Base-by-base conservation (phyloP, 768 basidiomycete species). In the Tremella mesenterica region DNA sequence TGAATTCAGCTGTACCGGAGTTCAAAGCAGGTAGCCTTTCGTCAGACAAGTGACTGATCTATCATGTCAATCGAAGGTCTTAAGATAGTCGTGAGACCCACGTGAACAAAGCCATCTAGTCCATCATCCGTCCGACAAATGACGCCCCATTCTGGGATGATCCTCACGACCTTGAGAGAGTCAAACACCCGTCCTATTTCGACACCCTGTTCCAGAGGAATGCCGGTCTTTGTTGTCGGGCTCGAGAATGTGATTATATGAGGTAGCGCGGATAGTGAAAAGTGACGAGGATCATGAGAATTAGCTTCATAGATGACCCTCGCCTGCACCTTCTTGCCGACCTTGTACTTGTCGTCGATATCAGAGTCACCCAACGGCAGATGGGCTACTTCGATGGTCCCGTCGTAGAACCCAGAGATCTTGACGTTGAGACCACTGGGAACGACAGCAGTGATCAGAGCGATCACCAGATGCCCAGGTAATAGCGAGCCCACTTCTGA, bases 31-130 rank as follows among this genome's bases (percentile, higher is more conserved):
- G 80, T n/a, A 90, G 76, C 67, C 89, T 89, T 43, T 91, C 87
- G 67, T 97, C 91, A 8, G 89, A 86, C 43, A 85, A 78, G 70
- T 95, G 89, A 10, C 93, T 95, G 63, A 99, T 95, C 90, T 97
- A 61, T 13, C 10, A 12, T 14, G 20, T 21, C 52, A 45, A 53
- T n/a, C 2, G 33, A 67, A 41, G 44, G 27, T 5, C 4, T 14
- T 18, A 41, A 18, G 33, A 8, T 23, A 41, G 14, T 41, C 14
- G n/a, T 16, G n/a, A n/a, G 26, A 75, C 86, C 67, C 57, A 95
- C 92, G 74, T 96, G 92, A 33, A 87, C 81, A 68, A 92, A 92
- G 9, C 88, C 92, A 54, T 83, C 79, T 14, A 86, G 65, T 1
- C 77, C 81, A 0, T 82, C 76, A 41, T 79, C 75, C 16, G 90